Evolutionary conservation across 2,329 filamentous ascomycete genomes (phyloP), one percentile per base, ranked within the genome.

Genomic region (Ceratocystis huliohia): DNA sequence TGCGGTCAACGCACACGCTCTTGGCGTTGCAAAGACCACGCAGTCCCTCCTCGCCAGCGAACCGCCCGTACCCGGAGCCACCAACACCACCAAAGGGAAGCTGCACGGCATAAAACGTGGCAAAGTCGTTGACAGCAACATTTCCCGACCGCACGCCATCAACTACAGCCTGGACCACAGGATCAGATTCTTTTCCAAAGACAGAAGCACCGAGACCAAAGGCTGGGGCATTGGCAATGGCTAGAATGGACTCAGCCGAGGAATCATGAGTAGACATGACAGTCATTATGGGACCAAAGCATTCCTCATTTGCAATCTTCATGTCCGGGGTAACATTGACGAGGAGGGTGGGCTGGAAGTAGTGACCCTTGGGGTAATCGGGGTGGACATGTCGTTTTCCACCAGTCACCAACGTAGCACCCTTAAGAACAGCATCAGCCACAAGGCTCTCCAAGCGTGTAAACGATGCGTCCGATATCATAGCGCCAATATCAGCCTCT

Each of bases 61-160:
- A 99, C 2, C 93, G 82, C 1, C 94, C 94, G 74, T 97, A 97
- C 0, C 89, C 94, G 28, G 89, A 95, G 0, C 91, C 93, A 67
- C 84, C 85, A n/a, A 89, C 85, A 65, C 92, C 94, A 46, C 94
- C 94, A 75, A 99, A 99, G 0, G 94, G 94, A 48, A 99, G 78
- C 76, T 96, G 91, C 6, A 96, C 92, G 64, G 93, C 91, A 74
- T 99, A 99, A 75, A 86, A 96, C 33, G 86, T 88, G 22, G 87
- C 94, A 73, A 99, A 99, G 77, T 99, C 94, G 74, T 99, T 99
- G 71, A 99, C 84, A 28, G 91, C 86, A 0, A 97, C 89, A 88
- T 96, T 96, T 57, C 94, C 94, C 0, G 88, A 86, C 69, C 87
- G 84, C 64, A 96, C 81, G 28, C 84, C 83, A 22, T 76, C 76